phyloP scores from a whole-genome alignment of 78 protist species.

The Paulinella micropora region DNA sequence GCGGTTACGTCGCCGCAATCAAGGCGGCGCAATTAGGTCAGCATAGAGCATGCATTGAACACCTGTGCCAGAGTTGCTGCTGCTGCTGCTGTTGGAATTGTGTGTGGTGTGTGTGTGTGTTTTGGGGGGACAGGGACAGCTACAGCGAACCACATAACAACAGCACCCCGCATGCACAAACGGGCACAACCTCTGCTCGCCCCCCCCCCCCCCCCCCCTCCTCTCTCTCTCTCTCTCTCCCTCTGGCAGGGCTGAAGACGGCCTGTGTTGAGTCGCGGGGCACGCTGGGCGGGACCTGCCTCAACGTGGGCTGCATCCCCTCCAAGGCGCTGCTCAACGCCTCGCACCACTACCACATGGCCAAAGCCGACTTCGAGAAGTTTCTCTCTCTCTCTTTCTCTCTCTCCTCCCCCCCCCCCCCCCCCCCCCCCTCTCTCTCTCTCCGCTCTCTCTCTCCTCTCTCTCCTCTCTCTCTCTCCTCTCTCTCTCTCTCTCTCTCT shows the following conservation, averaged over 20 bases:
- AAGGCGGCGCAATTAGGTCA: slow-evolving; percentile 95
- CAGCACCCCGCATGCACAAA: not conserved
- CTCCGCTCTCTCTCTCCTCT: too few species aligned
- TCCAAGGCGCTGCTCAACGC: slow-evolving; percentile 93
- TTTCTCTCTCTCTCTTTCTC: too few species aligned
- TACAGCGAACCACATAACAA: too few species aligned
- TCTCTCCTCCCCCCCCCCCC: too few species aligned
- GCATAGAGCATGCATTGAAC: not conserved
- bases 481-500: too few species aligned
- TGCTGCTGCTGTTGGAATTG: too few species aligned
- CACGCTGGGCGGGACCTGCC: slow-evolving; percentile 84
- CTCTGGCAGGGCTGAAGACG: not conserved
- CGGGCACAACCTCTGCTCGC: not conserved
- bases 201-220: not conserved
- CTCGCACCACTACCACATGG: slow-evolving; percentile 75
- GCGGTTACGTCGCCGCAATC: slow-evolving; percentile 99
- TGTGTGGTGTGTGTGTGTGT: too few species aligned
- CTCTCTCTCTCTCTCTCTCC: not conserved
- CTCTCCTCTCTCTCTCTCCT: too few species aligned
- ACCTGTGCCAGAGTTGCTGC: not conserved
- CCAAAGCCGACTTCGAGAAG: slow-evolving; percentile 40
- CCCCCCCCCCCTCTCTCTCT: too few species aligned
- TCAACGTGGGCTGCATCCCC: slow-evolving; percentile 99
- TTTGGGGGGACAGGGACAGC: too few species aligned
- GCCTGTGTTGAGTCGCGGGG: slow-evolving; percentile 86